phyloP scores from a whole-genome alignment of 2,329 filamentous ascomycete genomes.

The Penicillium sp. region DNA sequence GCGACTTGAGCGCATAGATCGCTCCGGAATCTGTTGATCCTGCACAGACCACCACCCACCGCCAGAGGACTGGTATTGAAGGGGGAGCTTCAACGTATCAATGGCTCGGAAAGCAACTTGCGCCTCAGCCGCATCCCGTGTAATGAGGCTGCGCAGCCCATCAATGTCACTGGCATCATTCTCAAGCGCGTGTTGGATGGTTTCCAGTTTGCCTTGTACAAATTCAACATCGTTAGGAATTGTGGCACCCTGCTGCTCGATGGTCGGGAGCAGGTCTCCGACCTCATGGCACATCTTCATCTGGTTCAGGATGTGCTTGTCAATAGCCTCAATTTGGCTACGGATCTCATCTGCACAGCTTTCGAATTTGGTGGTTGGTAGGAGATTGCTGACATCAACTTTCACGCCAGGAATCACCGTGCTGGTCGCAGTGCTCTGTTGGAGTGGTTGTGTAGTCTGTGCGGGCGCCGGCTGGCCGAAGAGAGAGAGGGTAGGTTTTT shows the following conservation, averaged over 20 bases:
- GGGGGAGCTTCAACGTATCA: constrained; percentile 70
- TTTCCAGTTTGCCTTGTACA: constrained; percentile 60
- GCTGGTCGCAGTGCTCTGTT: constrained; percentile 32
- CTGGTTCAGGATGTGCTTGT: constrained; percentile 75
- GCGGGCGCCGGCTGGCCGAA: constrained; percentile 37
- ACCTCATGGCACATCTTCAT: constrained; percentile 72
- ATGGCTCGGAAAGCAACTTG: constrained; percentile 70
- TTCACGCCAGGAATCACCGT: constrained; percentile 65
- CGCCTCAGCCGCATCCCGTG: constrained; percentile 67
- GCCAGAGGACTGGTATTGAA: constrained; percentile 56
- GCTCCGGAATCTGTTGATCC: constrained; percentile 40
- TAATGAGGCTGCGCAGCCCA: constrained; percentile 55
- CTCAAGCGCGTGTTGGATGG: constrained; percentile 61
- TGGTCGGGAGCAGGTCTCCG: constrained; percentile 65
- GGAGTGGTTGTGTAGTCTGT: constrained; percentile 27
- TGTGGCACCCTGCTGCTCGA: constrained; percentile 62
- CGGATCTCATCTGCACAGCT: constrained; percentile 82
- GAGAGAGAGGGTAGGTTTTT: constrained; percentile 45
- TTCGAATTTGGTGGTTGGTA: constrained; percentile 86
- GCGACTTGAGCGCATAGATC: constrained; percentile 40
- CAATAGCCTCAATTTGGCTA: constrained; percentile 71
- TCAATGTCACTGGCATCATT: constrained; percentile 62
- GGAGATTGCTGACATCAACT: constrained; percentile 74
- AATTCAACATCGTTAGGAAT: constrained; percentile 66
- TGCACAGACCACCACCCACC: constrained; percentile 42